Evolutionary conservation across 345 rosid species (phyloP), one percentile per base, ranked within the genome.

Genomic region (Pugionium dolabratum): DNA sequence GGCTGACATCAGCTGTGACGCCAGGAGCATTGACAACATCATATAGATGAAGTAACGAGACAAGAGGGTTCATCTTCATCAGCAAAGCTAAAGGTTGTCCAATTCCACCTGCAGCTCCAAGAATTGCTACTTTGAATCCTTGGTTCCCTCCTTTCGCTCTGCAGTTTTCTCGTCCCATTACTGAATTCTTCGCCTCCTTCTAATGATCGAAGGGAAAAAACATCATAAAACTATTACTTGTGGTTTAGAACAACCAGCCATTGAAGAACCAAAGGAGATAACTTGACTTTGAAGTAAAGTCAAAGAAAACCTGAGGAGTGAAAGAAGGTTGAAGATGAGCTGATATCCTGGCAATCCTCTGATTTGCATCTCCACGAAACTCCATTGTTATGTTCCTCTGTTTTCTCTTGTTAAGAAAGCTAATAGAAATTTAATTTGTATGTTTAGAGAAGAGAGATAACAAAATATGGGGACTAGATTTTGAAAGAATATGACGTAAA

Each of bases 1-100:
- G 97, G 75, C 96, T 84, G 30, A 91, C 75, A 59, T 91, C 97
- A 66, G 94, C 94, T 31, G 97, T 85, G 59, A 91, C 97, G 7
- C 96, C 97, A 4, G 84, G 93, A 9, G 96, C 64, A 49, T 86
- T 88, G 57, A 86, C 88, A 35, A 91, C 95, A 75, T 88, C 96
- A 64, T 85, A 86, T 64, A 91, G 86, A 68, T 88, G 92, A 65
- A 86, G 95, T 42, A 82, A 79, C 9, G 97, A 90, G 72, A 90
- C 93, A 62, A 88, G 80, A 8, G 95, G 97, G 76, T 85, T 83
- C 82, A 81, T 84, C 50, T 88, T 88, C 87, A 88, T 82, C 7
- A 85, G 62, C 84, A 88, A 54, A 11, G 91, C 69, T 62, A 85
- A 81, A 30, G 95, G 76, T 33, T 88, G 95, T 47, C 95, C 95